A percentile compares a stretch with the other conserved stretches of the same genome.
phyloP scores from a whole-genome alignment of 345 rosid genomes.

The Arabidopsis suecica region DNA sequence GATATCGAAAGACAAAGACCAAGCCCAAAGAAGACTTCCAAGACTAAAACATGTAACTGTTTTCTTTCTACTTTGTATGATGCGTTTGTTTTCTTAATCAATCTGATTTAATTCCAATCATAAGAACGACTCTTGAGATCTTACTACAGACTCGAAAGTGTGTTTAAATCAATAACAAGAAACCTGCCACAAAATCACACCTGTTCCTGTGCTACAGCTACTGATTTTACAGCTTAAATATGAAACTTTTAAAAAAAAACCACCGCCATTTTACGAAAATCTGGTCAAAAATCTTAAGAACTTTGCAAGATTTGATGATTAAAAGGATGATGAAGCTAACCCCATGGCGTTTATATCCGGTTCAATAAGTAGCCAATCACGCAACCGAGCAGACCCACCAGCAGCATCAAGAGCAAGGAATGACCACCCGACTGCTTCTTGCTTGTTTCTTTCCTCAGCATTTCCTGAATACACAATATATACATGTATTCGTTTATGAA shows the following conservation, averaged over 20 bases:
- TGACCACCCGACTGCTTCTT: conserved; percentile 53
- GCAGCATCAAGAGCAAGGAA: conserved; percentile 54
- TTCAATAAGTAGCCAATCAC: conserved; percentile 63
- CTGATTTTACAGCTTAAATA: conserved; percentile 33
- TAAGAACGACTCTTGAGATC: conserved; percentile 8
- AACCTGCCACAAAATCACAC: conserved; percentile 26
- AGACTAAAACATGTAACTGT: not conserved
- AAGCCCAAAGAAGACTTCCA: conserved; percentile 5
- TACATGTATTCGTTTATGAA: not conserved
- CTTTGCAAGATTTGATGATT: conserved; percentile 2
- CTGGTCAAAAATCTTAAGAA: not conserved
- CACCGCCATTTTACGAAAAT: not conserved
- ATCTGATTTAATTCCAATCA: conserved; percentile 12
- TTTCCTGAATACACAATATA: conserved; percentile 53
- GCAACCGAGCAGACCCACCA: conserved; percentile 66
- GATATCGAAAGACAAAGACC: conserved; percentile 47
- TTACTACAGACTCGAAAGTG: conserved; percentile 1
- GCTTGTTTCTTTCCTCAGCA: conserved; percentile 59
- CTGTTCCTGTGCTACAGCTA: conserved; percentile 26
- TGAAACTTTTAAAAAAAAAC: not conserved
- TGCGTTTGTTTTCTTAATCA: not conserved
- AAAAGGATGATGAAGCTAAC: conserved; percentile 31
- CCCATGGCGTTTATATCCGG: conserved; percentile 38
- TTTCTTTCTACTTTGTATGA: not conserved
- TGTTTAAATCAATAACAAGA: conserved; percentile 2